A percentile compares a stretch with the other conserved stretches of the same genome.
phyloP scores from a whole-genome alignment of 208 protist genomes.

The Porcisia hertigi region DNA sequence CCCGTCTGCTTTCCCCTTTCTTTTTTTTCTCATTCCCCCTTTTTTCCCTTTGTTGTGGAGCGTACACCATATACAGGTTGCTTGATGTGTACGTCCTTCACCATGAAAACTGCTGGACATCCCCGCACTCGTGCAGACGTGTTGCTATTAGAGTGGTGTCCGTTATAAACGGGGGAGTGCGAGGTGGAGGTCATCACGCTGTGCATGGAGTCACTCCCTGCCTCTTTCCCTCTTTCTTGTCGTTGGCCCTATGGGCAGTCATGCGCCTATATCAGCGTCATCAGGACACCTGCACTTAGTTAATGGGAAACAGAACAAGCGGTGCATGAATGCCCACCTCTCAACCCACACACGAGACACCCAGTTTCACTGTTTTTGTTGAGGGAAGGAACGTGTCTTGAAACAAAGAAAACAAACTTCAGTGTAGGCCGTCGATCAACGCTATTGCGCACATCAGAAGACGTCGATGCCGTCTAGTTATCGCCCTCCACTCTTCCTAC shows the following conservation, averaged over 20 bases:
- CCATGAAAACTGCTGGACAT: not conserved
- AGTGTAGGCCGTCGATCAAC: not conserved
- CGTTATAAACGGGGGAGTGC: not conserved
- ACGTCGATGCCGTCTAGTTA: not conserved
- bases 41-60: slow-evolving; percentile 4
- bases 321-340: not conserved
- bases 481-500: not conserved
- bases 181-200: not conserved
- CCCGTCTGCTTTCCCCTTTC: slow-evolving; percentile 3
- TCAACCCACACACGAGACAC: not conserved
- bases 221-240: not conserved
- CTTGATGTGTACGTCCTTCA: not conserved
- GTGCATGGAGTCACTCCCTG: not conserved
- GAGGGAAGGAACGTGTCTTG: not conserved
- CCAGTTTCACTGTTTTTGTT: not conserved
- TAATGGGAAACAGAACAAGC: not conserved
- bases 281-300: not conserved
- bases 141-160: not conserved
- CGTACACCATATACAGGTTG: slow-evolving; percentile 9
- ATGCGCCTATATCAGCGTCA: not conserved
- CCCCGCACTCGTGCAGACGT: not conserved
- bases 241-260: not conserved
- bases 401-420: too few relatives aligned
- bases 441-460: not conserved
- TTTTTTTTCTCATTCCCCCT: not conserved